These are phyloP conservation scores for Hemisphaericaspora lyxosophila DNA, from an alignment of 1,139 yeast species.

Conservation along the genomic window DNA sequence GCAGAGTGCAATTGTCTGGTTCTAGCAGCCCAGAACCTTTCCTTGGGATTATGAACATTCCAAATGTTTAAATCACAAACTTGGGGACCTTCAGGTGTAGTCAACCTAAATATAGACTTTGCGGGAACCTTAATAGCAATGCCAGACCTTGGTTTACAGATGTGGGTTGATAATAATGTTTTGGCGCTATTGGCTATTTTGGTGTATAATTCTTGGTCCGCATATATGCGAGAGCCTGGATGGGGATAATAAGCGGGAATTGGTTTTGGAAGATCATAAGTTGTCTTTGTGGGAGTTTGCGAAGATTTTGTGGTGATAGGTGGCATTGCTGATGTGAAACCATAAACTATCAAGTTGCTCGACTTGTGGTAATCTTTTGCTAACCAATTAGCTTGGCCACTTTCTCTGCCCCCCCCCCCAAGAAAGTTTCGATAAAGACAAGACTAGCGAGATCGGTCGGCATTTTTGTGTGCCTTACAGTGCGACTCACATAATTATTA, in stretches of 20 bases:
- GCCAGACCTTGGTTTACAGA: conserved; percentile 56
- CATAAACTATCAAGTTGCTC: too few relatives aligned
- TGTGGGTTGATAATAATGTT: conserved; percentile 34
- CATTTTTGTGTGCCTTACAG: too few relatives aligned
- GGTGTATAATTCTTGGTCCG: conserved; percentile 48
- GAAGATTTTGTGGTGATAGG: conserved; percentile 25
- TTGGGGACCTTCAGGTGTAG: conserved; percentile 69
- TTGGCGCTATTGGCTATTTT: conserved; percentile 43
- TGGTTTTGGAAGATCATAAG: conserved; percentile 48
- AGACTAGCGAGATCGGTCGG: too few relatives aligned
- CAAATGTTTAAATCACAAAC: conserved; percentile 69
- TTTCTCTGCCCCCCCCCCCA: too few relatives aligned
- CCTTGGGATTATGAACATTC: conserved; percentile 61
- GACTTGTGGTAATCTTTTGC: too few relatives aligned
- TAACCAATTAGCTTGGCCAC: too few relatives aligned
- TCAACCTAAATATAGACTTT: conserved; percentile 55
- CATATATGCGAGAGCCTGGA: conserved; percentile 52
- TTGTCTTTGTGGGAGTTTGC: conserved; percentile 40
- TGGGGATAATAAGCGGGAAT: conserved; percentile 59
- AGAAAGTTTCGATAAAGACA: too few relatives aligned
- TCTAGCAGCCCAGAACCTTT: conserved; percentile 68
- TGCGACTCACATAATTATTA: too few relatives aligned
- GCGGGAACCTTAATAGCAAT: conserved; percentile 63
- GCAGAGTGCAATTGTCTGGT: conserved; percentile 68
- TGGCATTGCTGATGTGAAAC: too few relatives aligned